phyloP scores from a whole-genome alignment of 108 stramenopile species.

The Cyclotella choctawhatcheeana region DNA sequence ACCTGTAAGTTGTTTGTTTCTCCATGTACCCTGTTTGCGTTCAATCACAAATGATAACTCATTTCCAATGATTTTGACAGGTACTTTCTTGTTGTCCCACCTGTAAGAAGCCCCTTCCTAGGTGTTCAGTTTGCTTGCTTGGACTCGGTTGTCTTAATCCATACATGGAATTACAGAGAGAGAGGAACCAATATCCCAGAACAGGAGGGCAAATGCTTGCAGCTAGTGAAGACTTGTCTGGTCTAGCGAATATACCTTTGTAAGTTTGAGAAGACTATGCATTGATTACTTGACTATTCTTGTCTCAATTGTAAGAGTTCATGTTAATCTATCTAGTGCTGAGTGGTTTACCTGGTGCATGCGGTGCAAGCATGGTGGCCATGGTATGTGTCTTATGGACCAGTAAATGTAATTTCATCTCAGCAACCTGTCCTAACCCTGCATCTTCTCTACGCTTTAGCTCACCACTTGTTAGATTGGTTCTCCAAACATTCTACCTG shows the following conservation, averaged over 20 bases:
- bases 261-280: slow-evolving; percentile 52
- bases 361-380: slow-evolving; percentile 74
- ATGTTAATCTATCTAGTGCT: too few species aligned
- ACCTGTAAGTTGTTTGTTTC: too few species aligned
- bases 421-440: neutral
- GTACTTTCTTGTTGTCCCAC: slow-evolving; percentile 87
- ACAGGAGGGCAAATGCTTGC: slow-evolving; percentile 19
- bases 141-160: slow-evolving; percentile 87
- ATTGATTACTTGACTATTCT: neutral
- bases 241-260: slow-evolving; percentile 72
- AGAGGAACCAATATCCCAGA: slow-evolving; percentile 52
- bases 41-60: too few species aligned
- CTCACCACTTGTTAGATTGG: slow-evolving; percentile 88
- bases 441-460: slow-evolving; percentile 58
- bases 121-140: slow-evolving; percentile 88
- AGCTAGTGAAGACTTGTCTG: slow-evolving; percentile 60
- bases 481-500: slow-evolving; percentile 82
- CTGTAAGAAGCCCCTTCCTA: slow-evolving; percentile 87
- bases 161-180: slow-evolving; percentile 80
- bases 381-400: slow-evolving; percentile 9
- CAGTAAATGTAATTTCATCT: neutral
- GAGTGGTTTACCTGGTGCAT: slow-evolving; percentile 91
- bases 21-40: too few species aligned
- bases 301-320: too few species aligned
- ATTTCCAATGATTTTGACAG: too few species aligned